A percentile compares a stretch with the other conserved stretches of the same genome.
Conservation (phyloP, 352 stramenopile genomes). For the Aphanomyces euteiches region DNA sequence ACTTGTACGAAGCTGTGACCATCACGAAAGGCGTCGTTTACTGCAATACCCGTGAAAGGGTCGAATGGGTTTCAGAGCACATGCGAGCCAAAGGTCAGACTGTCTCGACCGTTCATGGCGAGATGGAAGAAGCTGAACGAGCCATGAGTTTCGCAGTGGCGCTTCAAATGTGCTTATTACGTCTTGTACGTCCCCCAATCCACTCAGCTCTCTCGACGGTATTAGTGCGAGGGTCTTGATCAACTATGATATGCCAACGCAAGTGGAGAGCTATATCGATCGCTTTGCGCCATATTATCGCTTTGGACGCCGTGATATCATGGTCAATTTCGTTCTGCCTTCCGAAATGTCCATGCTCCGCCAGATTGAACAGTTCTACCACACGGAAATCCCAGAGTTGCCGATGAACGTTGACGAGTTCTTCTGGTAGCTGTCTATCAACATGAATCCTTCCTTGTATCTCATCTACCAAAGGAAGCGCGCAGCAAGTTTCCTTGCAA, state of each 20-base stretch:
- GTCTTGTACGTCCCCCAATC: constrained; percentile 97
- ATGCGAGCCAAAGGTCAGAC: constrained; percentile 99
- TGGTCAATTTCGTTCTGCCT: constrained; percentile 99
- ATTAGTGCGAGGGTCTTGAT: constrained; percentile 98
- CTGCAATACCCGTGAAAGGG: constrained; percentile 99
- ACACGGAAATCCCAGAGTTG: constrained; percentile 99
- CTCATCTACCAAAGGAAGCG: too few relatives aligned
- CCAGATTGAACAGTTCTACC: constrained; percentile 99
- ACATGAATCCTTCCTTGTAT: background rate
- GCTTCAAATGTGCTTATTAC: constrained; percentile 99
- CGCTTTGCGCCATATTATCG: constrained; percentile 99
- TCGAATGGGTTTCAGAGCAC: constrained; percentile 99
- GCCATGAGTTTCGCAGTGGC: constrained; percentile 99
- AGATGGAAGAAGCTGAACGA: constrained; percentile 99
- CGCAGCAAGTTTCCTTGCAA: too few relatives aligned
- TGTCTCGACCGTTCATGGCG: constrained; percentile 99
- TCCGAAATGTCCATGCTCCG: constrained; percentile 97
- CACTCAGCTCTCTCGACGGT: constrained; percentile 92
- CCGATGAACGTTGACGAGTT: constrained; percentile 99
- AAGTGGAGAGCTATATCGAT: constrained; percentile 99
- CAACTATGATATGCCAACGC: constrained; percentile 99
- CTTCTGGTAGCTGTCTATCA: constrained; percentile 84
- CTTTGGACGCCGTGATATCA: constrained; percentile 99
- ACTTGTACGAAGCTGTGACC: constrained; percentile 99
- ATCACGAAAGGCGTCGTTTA: constrained; percentile 99